These are phyloP conservation scores for Venturia oleaginea DNA, from an alignment of 2,329 filamentous ascomycete genomes.

Conservation along the genomic window DNA sequence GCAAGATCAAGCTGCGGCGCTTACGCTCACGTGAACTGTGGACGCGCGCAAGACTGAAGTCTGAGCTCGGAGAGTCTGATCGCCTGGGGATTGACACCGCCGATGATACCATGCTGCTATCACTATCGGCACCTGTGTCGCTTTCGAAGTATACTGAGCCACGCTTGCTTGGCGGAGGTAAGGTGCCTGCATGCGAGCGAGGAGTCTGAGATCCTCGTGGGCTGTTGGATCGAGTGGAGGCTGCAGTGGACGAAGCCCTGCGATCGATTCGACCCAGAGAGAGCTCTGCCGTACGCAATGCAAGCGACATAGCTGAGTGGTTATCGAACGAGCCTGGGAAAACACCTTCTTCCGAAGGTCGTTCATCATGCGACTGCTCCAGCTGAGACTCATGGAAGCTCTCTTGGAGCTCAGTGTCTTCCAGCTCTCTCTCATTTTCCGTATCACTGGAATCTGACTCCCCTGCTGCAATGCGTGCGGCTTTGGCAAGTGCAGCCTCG, in stretches of 20 bases:
- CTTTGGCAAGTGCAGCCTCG: constrained; percentile 81
- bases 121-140: constrained; percentile 74
- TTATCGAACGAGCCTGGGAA: constrained; percentile 51
- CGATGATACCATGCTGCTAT: constrained; percentile 80
- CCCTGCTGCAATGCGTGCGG: constrained; percentile 76
- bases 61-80: constrained; percentile 85
- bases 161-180: constrained; percentile 58
- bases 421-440: constrained; percentile 21
- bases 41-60: constrained; percentile 67
- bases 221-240: constrained; percentile 75
- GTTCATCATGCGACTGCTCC: constrained; percentile 32
- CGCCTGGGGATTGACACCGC: constrained; percentile 60
- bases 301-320: constrained; percentile 46
- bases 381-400: constrained; percentile 33
- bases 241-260: constrained; percentile 52
- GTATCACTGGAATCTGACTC: constrained; percentile 61
- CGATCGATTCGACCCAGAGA: constrained; percentile 27
- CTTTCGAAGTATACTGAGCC: constrained; percentile 75
- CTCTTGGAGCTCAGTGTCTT: constrained; percentile 46
- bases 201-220: constrained; percentile 87
- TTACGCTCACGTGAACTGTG: constrained; percentile 76
- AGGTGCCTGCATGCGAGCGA: constrained; percentile 61
- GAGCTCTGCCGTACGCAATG: constrained; percentile 43
- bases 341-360: constrained; percentile 44
- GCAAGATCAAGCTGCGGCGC: constrained; percentile 75